Evolutionary conservation across 139 green algal species (phyloP).

Genomic region (Prasinococcaceae sp.): DNA sequence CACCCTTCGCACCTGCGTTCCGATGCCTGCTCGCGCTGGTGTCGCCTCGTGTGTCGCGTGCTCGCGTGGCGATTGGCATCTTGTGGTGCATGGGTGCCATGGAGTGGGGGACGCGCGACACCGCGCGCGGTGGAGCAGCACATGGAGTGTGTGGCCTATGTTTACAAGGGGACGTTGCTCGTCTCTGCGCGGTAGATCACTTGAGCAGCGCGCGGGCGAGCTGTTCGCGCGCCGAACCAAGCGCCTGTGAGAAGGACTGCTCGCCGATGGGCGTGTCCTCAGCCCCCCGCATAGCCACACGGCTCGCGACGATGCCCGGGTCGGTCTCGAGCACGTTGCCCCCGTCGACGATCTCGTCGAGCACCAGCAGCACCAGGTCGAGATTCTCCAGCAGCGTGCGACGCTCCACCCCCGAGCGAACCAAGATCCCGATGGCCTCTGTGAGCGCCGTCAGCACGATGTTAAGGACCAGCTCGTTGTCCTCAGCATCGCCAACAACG

Average conservation of each 20-base stretch:
- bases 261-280: constrained; percentile 70
- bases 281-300: constrained; percentile 80
- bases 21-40: too few species aligned
- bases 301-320: constrained; percentile 58
- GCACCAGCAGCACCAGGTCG: constrained; percentile 85
- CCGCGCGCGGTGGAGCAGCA: too few species aligned
- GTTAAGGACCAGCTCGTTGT: constrained; percentile 92
- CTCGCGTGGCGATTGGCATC: too few species aligned
- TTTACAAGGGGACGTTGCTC: too few species aligned
- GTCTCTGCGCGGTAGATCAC: too few species aligned
- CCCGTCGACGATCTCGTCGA: constrained; percentile 92
- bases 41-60: too few species aligned
- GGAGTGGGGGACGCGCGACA: too few species aligned
- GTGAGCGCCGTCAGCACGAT: constrained; percentile 74
- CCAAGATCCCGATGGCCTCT: constrained; percentile 73
- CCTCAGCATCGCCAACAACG: constrained; percentile 70
- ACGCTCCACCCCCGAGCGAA: too few species aligned
- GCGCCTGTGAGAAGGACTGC: constrained; percentile 70
- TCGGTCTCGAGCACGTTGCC: constrained; percentile 95
- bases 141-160: too few species aligned
- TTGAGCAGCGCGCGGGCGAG: constrained; percentile 69
- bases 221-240: constrained; percentile 77
- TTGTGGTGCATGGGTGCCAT: too few species aligned
- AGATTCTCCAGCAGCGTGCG: constrained; percentile 97
- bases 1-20: too few species aligned